Conservation (phyloP, 805 yeast genomes). For the Cyberlindnera subsufficiens region DNA sequence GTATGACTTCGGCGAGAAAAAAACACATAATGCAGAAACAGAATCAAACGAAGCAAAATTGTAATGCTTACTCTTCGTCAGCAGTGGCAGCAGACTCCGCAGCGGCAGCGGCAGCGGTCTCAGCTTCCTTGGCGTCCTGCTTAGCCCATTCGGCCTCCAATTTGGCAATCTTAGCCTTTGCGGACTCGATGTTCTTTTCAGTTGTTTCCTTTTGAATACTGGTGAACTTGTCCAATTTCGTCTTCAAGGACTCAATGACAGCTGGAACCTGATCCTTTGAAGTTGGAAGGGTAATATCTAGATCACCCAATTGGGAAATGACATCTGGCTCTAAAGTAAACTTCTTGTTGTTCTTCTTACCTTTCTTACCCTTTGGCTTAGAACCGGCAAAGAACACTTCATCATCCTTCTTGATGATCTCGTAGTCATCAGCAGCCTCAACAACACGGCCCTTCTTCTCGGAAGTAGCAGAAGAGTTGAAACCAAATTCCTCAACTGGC, state of each 20-base stretch:
- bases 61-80: conserved; percentile 10
- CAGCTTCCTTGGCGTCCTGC: conserved; percentile 36
- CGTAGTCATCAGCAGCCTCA: conserved; percentile 59
- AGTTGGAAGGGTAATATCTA: conserved; percentile 75
- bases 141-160: conserved; percentile 48
- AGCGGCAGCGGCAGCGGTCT: conserved; percentile 9
- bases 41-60: background rate
- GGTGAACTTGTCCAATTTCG: conserved; percentile 62
- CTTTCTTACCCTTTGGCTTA: conserved; percentile 36
- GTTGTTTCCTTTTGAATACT: conserved; percentile 79
- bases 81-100: conserved; percentile 7
- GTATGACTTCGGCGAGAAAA: conserved; percentile 1
- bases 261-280: conserved; percentile 62
- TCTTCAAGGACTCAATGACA: conserved; percentile 62
- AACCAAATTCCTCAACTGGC: conserved; percentile 34
- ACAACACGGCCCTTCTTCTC: conserved; percentile 36
- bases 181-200: conserved; percentile 64
- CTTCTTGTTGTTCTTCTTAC: conserved; percentile 46
- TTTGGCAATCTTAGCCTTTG: conserved; percentile 70
- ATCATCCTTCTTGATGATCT: conserved; percentile 57
- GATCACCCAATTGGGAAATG: conserved; percentile 68
- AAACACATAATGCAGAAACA: background rate
- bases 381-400: conserved; percentile 52
- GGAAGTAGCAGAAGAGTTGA: conserved; percentile 25
- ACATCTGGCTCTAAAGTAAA: conserved; percentile 77